Base-by-base conservation (phyloP, 2,329 filamentous ascomycete species). In the Neurospora sp. region DNA sequence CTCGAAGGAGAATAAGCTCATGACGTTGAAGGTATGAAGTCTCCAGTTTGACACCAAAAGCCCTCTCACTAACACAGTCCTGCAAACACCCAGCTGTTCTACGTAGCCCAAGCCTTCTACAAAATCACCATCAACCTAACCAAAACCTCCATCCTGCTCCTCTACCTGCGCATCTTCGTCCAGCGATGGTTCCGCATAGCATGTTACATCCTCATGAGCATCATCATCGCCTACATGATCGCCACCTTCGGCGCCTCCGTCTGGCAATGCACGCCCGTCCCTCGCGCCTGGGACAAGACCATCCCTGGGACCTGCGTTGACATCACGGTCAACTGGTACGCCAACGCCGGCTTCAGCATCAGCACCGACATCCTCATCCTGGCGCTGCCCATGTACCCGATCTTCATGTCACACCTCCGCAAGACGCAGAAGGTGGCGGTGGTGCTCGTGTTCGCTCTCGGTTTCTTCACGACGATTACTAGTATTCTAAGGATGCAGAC, bases 141-240 rank as follows among this genome's bases (percentile, higher is more conserved):
- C 2, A 87, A 87, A 73, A 76, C 81, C 1, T 86, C 85, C 2
- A 84, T 86, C 68, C 75, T 86, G 6, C 77, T 85, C 3, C 80
- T 87, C 19, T 88, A 87, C 73, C 82, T 85, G 28, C 83, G 84
- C 36, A 85, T 87, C 66, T 87, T 87, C 70, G 78, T 83, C 28
- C 79, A 83, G 66, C 78, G 71, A 66, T 82, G 79, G 76, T 86
- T 87, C 73, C 80, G 81, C 8, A 77, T 79, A 2, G 76, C 80
- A 41, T 84, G 81, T 70, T 80, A 80, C 70, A 69, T 77, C 17
- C 75, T 85, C 43, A 75, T 84, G 28, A 74, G 73, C 66, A 76
- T 85, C 68, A 79, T 87, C 17, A 23, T 81, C 11, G 75, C 78
- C n/a, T 87, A 83, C 75, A 83, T 81, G 73, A 71, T 83, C 6